Percentiles rank a stretch among this genome's conserved stretches.
Conservation (phyloP, 148 eudicot genomes). For the Silene latifolia region DNA sequence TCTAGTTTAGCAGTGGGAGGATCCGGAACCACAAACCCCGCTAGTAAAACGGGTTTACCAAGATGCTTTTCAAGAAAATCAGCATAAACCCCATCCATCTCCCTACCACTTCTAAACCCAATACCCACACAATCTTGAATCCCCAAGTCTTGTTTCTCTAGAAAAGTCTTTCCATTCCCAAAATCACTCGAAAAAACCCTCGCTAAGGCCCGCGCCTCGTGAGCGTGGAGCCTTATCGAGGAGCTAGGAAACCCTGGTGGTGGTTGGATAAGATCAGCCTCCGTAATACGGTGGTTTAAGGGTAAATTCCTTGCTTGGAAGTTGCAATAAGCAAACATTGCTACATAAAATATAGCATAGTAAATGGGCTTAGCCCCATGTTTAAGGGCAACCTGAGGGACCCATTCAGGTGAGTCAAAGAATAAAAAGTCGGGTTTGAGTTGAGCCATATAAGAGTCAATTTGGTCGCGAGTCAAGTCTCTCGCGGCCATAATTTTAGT, state of each 20-base stretch:
- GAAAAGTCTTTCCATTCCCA: neutral
- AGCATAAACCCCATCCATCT: conserved; percentile 10
- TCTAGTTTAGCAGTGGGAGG: conserved; percentile 25
- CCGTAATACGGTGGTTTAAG: neutral
- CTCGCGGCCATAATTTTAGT: conserved; percentile 31
- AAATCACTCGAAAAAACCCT: neutral
- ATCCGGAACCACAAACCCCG: conserved; percentile 36
- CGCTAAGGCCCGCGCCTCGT: conserved; percentile 13
- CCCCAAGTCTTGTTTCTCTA: neutral
- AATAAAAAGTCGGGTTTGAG: conserved; percentile 31
- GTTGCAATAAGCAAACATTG: conserved; percentile 8
- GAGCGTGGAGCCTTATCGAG: neutral
- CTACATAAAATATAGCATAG: conserved; percentile 9
- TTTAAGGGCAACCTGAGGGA: conserved; percentile 28
- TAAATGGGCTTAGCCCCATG: conserved; percentile 21
- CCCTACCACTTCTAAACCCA: conserved; percentile 7
- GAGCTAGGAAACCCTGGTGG: neutral
- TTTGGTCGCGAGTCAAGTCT: conserved; percentile 26
- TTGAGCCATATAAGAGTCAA: conserved; percentile 18
- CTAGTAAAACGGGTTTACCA: conserved; percentile 15
- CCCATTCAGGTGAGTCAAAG: no score
- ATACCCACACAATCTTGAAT: conserved; percentile 4
- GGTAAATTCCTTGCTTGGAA: neutral
- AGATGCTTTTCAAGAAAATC: neutral
- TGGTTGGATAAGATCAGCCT: conserved; percentile 21